Evolutionary conservation across 1,284 basidiomycete genomes (phyloP), one percentile per base, ranked within the genome.

Genomic region (Cryptococcus neoformans): DNA sequence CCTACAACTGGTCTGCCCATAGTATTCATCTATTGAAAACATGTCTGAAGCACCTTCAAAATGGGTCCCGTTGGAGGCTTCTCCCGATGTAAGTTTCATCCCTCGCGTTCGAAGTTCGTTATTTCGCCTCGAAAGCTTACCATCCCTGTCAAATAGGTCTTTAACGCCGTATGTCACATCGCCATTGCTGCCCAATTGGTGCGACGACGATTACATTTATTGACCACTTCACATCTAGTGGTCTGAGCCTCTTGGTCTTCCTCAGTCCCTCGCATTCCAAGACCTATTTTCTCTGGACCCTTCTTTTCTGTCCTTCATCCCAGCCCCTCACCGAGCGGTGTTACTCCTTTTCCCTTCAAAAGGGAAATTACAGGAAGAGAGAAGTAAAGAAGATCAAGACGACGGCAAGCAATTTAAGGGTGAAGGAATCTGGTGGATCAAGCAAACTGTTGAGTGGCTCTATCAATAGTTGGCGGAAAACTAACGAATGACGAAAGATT

Each of bases 201-300:
- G 28, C 28, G 28, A 28, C 28, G 28, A 28, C 3, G 28, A 28
- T 28, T 28, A 28, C 40, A 42, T 42, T 7, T 42, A 38, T 10
- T n/a, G 34, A n/a, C n/a, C 9, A 5, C 44, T 63, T n/a, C 55
- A 17, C 10, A 42, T 21, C n/a, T 53, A 92, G 87, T 94, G 91
- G 91, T 83, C 90, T 0, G 75, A 80, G 40, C 83, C 85, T 50
- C 85, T 88, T 3, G 92, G 92, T 2, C 80, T 94, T 2, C 80
- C 85, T 0, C 74, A 76, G 1, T 73, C 81, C 4, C 82, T 84
- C 7, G 78, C 82, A 42, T 94, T 94, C 70, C 81, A 83, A 58
- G 92, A 95, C 72, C 81, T 93, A 40, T 94, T 85, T 68, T 90
- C 89, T 2, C 79, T 94, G 37, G 92, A 94, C 62, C 75, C 81